These are phyloP conservation scores for Smithsoniella earleae DNA, from an alignment of 163 green algal genomes.

Conservation along the genomic window DNA sequence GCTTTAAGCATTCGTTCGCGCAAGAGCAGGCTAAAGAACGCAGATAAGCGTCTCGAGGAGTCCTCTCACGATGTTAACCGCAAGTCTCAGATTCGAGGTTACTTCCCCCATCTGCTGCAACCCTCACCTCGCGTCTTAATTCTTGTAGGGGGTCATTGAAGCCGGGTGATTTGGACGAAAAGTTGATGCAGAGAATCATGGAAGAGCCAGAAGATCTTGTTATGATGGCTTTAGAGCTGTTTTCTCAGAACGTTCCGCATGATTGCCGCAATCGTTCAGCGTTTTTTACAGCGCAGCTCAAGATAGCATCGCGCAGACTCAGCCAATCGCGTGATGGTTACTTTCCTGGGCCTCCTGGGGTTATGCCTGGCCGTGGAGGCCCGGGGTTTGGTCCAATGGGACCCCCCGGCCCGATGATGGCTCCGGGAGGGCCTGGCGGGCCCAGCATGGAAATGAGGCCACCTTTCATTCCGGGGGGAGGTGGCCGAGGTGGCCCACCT, in stretches of 20 bases:
- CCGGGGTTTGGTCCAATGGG: neutral
- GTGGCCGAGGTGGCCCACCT: neutral
- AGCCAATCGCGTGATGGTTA: too few species aligned
- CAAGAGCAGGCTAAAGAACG: too few species aligned
- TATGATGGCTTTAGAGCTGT: constrained; percentile 8
- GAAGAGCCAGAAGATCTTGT: constrained; percentile 8
- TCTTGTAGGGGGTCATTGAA: constrained; percentile 3
- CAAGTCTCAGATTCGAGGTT: too few species aligned
- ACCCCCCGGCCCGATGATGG: neutral
- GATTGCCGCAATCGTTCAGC: constrained; percentile 20
- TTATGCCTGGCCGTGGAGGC: neutral
- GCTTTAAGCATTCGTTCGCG: too few species aligned
- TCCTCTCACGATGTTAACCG: too few species aligned
- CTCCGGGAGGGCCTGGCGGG: neutral
- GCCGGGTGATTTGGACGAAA: constrained; percentile 10
- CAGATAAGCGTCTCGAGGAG: too few species aligned
- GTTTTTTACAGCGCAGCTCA: constrained; percentile 21
- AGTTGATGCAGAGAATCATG: constrained; percentile 25
- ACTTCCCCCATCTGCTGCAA: too few species aligned
- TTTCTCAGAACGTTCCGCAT: neutral
- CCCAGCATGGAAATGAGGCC: neutral
- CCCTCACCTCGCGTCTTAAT: too few species aligned
- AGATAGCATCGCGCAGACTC: neutral
- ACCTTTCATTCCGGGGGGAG: neutral
- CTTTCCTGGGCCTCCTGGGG: too few species aligned